Evolutionary conservation across 2,329 filamentous ascomycete genomes (phyloP).

Genomic region (Daldinia sp.): DNA sequence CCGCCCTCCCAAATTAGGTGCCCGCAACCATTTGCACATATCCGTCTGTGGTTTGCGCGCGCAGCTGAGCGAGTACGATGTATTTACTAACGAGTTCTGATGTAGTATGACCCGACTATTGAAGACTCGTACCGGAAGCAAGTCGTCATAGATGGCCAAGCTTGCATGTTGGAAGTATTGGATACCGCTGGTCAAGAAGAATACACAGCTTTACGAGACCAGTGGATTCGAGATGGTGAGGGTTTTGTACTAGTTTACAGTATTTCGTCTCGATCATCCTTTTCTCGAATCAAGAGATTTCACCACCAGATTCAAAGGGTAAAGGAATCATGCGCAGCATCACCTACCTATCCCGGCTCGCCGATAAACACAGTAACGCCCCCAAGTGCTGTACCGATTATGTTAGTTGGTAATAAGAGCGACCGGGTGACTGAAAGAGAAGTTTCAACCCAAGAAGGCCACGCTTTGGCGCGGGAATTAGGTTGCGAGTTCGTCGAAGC

Average conservation of each 20-base stretch:
- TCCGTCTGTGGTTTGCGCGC: constrained; percentile 16
- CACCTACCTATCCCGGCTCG: constrained; percentile 79
- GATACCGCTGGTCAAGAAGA: constrained; percentile 99
- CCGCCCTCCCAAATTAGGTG: not conserved
- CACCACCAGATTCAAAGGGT: constrained; percentile 97
- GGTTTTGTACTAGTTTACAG: constrained; percentile 98
- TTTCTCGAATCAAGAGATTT: constrained; percentile 92
- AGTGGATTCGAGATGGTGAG: constrained; percentile 98
- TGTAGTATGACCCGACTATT: constrained; percentile 84
- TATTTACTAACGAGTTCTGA: constrained; percentile 29
- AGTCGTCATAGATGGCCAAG: constrained; percentile 91
- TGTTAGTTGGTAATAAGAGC: constrained; percentile 99
- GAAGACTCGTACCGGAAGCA: constrained; percentile 90
- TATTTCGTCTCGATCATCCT: constrained; percentile 96
- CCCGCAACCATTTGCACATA: too few relatives aligned
- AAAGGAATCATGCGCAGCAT: constrained; percentile 85
- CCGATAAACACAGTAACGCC: constrained; percentile 68
- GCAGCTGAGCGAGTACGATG: not conserved
- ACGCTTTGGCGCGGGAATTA: constrained; percentile 87
- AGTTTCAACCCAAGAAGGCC: constrained; percentile 95
- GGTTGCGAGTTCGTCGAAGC: constrained; percentile 97
- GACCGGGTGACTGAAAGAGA: constrained; percentile 95
- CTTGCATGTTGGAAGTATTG: constrained; percentile 96
- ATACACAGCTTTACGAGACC: constrained; percentile 94
- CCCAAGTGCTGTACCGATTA: constrained; percentile 83